Conservation (phyloP, 208 protist genomes). For the Trypanosomatidae sp. region DNA sequence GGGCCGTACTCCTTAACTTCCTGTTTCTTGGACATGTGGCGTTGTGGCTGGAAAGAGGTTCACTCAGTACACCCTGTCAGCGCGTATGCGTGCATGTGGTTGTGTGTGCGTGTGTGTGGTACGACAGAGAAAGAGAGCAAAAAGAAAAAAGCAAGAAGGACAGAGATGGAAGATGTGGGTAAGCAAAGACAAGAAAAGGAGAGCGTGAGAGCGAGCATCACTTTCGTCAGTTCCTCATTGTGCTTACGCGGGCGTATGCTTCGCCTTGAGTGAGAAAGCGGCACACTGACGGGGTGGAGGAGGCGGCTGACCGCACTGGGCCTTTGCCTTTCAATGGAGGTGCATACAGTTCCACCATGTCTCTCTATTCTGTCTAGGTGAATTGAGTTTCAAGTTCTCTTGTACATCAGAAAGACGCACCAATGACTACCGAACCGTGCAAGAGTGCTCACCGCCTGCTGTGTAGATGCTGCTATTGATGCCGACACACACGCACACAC, state of each 20-base stretch:
- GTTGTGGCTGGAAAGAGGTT: constrained; percentile 25
- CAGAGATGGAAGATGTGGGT: background rate
- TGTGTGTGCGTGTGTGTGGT: background rate
- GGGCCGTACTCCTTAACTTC: constrained; percentile 91
- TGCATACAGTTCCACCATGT: background rate
- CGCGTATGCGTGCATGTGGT: background rate
- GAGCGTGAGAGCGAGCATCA: background rate
- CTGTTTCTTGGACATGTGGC: constrained; percentile 95
- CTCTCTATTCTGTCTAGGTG: background rate
- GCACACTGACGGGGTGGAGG: background rate
- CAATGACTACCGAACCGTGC: background rate
- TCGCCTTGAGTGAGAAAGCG: background rate
- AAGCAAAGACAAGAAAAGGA: background rate
- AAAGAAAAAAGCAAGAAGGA: background rate
- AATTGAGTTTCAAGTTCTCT: background rate
- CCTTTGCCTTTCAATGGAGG: background rate
- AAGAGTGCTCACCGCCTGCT: background rate
- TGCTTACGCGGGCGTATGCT: background rate
- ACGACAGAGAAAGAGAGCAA: background rate
- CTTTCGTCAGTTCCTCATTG: no score
- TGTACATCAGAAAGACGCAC: constrained; percentile 2
- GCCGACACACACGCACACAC: background rate
- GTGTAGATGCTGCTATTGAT: background rate
- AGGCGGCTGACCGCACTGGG: background rate
- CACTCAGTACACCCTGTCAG: constrained; percentile 9